These are phyloP conservation scores for Aureobasidium subglaciale DNA, from an alignment of 2,329 filamentous ascomycete genomes.

Conservation along the genomic window DNA sequence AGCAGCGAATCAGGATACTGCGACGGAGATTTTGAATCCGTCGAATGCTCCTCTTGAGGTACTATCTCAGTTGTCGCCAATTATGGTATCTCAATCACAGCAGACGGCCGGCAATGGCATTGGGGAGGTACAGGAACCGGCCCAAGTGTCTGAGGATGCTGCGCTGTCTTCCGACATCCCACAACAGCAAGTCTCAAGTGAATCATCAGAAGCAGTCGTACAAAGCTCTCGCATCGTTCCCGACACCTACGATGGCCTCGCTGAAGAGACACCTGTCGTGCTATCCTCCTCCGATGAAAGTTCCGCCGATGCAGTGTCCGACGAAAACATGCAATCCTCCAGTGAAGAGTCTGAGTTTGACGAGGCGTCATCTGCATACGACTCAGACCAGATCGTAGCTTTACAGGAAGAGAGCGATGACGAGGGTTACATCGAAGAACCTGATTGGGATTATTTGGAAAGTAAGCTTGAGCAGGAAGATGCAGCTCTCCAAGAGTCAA, in stretches of 20 bases:
- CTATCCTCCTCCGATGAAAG: neutral
- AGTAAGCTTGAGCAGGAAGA: conserved; percentile 1
- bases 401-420: conserved; percentile 15
- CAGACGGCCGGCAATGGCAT: neutral
- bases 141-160: too few species aligned
- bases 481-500: neutral
- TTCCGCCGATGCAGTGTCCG: neutral
- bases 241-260: conserved; percentile 6
- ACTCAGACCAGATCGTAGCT: conserved; percentile 7
- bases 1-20: neutral
- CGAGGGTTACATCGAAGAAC: conserved; percentile 13
- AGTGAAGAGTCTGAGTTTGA: conserved; percentile 5
- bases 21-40: too few species aligned
- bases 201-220: neutral
- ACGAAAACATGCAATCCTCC: neutral
- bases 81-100: neutral
- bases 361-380: neutral
- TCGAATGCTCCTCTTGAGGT: neutral
- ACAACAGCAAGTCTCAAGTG: neutral
- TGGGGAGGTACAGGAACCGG: neutral
- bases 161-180: neutral
- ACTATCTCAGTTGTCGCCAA: too few species aligned
- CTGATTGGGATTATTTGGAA: conserved; percentile 2
- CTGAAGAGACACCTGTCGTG: neutral
- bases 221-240: neutral